phyloP scores from a whole-genome alignment of 169 alveolate genomes.

The Plasmodium relictum region DNA sequence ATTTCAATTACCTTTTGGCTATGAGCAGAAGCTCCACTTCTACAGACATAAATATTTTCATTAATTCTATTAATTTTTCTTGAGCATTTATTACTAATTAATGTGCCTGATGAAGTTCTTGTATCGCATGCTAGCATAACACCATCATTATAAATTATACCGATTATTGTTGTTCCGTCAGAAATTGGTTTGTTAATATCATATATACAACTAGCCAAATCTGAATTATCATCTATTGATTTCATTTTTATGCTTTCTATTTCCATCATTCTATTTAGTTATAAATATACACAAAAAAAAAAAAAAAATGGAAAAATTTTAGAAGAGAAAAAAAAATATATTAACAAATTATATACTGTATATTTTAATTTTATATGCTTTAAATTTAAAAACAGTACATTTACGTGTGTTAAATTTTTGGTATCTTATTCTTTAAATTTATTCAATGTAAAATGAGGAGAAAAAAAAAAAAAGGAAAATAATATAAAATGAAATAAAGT shows the following conservation, averaged over 20 bases:
- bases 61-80: conserved; percentile 91
- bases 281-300: no score
- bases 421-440: no score
- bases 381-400: neutral
- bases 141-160: conserved; percentile 92
- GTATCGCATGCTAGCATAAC: conserved; percentile 96
- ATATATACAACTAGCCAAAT: conserved; percentile 5
- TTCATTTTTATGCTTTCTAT: conserved; percentile 23
- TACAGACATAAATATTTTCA: conserved; percentile 92
- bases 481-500: no score
- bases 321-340: neutral
- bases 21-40: conserved; percentile 97
- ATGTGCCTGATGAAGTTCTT: conserved; percentile 95
- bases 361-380: neutral
- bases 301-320: no score
- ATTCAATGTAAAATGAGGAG: no score
- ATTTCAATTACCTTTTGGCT: conserved; percentile 92
- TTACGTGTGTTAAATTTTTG: neutral
- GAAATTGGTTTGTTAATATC: conserved; percentile 74
- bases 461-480: no score
- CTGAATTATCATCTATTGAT: neutral
- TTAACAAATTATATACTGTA: neutral
- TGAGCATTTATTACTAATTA: conserved; percentile 93
- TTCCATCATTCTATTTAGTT: conserved; percentile 7
- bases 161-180: conserved; percentile 94